Base-by-base conservation (phyloP, 176 grass and related monocot genomes). In the Raddia guianensis region DNA sequence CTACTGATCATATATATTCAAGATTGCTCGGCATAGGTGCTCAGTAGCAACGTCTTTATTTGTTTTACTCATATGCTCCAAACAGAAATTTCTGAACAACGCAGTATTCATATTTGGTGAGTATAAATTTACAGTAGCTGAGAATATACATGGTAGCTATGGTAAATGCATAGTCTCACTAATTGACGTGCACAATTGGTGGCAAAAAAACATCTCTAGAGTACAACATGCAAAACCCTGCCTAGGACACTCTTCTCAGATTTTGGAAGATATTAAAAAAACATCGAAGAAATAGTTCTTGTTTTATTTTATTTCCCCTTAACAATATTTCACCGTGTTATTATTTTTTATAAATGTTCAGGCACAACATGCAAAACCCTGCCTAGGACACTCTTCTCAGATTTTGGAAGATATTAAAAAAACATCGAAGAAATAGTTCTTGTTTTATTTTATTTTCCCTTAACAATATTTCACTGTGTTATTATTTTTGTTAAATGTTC, bases 361-460 rank as follows among this genome's bases (percentile, higher is more conserved):
- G 37, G 3, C 37, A 54, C 49, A 18, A 18, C 9, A 63, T 63
- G 57, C 14, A 72, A 49, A 70, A 62, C 15, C 12, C 68, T 65
- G 37, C 21, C 3, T 55, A 12, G 48, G 12, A 50, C 12, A 46
- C 32, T 2, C 46, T 19, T 44, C 43, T 77, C 7, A 13, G 63
- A 51, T 35, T 51, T 73, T 45, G 9, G 69, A 71, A 64, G 45
- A 40, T 2, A 3, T 40, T 40, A 40, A 27, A 27, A 27, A 11
- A 33, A 56, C 2, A 59, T 48, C 32, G 7, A 77, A 50, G 4
- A 37, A 40, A 74, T 35, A 67, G 15, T 51, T 72, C 16, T 63
- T 63, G 37, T 68, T 80, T 79, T 42, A 43, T 42, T 58, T 68
- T 19, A 68, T 50, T 48, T 66, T 78, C 73, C 67, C 11, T 40